Conservation (phyloP, 345 rosid genomes). For the thale cress (Arabidopsis thaliana) region DNA sequence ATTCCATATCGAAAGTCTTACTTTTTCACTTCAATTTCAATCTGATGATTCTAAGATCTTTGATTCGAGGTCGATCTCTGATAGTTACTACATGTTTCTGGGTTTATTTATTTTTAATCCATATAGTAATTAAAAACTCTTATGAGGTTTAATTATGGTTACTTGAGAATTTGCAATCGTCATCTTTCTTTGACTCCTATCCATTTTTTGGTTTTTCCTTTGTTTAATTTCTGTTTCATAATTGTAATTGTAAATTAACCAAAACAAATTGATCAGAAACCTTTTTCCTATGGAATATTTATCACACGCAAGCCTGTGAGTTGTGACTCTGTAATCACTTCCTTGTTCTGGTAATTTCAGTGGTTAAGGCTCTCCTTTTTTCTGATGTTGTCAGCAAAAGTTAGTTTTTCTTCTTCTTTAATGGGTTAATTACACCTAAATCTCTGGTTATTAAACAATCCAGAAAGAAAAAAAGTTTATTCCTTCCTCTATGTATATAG, state of each 20-base stretch:
- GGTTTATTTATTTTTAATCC: slow-evolving; percentile 1
- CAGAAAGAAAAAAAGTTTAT: slow-evolving; percentile 1
- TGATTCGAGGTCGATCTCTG: not conserved
- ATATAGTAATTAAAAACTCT: not conserved
- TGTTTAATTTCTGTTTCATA: not conserved
- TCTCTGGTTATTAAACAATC: slow-evolving; percentile 6
- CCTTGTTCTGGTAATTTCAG: slow-evolving; percentile 19
- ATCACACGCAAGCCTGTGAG: slow-evolving; percentile 6
- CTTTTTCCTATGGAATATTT: not conserved
- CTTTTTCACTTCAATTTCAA: not conserved
- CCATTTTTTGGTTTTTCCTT: not conserved
- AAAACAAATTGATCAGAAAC: too few species aligned
- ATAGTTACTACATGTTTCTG: slow-evolving; percentile 3
- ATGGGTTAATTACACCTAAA: slow-evolving; percentile 21
- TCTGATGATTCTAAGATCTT: too few species aligned
- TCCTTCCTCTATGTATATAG: slow-evolving; percentile 5
- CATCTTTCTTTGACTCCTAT: slow-evolving; percentile 27
- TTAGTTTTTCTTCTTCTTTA: not conserved
- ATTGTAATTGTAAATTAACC: not conserved
- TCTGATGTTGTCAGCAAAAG: slow-evolving; percentile 18
- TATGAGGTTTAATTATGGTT: slow-evolving; percentile 18
- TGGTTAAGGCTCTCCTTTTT: not conserved
- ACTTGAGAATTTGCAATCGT: slow-evolving; percentile 10
- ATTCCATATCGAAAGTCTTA: not conserved
- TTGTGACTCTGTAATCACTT: slow-evolving; percentile 24